phyloP scores from a whole-genome alignment of 2,329 filamentous ascomycete genomes.

The Ceratocystis eucalypticola region DNA sequence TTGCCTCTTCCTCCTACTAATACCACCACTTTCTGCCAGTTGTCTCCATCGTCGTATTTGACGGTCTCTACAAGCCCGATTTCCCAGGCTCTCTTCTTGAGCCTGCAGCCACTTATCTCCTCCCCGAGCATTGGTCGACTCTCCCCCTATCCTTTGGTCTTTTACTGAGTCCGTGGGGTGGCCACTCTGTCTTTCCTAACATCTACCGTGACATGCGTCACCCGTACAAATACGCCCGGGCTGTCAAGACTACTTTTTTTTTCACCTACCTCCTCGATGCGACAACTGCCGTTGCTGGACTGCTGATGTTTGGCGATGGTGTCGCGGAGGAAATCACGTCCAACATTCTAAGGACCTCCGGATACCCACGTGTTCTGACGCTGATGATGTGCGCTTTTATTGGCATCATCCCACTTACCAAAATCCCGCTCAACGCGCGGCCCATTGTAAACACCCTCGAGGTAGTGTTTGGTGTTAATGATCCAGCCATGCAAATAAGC shows the following conservation, averaged over 20 bases:
- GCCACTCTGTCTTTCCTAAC: slow-evolving; percentile 66
- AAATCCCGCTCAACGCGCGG: slow-evolving; percentile 79
- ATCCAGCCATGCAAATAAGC: slow-evolving; percentile 32
- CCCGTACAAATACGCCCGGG: slow-evolving; percentile 64
- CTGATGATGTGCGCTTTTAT: slow-evolving; percentile 74
- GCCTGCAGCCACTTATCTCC: slow-evolving; percentile 65
- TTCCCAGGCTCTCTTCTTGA: slow-evolving; percentile 70
- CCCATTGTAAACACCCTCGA: slow-evolving; percentile 80
- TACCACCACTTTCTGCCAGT: slow-evolving; percentile 36
- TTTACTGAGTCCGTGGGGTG: slow-evolving; percentile 63
- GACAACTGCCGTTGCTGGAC: slow-evolving; percentile 66
- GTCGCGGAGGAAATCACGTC: slow-evolving; percentile 81
- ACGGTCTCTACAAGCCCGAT: slow-evolving; percentile 72
- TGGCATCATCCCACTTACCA: slow-evolving; percentile 85
- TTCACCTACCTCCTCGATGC: slow-evolving; percentile 80
- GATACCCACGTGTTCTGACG: slow-evolving; percentile 62
- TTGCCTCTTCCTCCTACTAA: no score
- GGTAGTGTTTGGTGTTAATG: slow-evolving; percentile 57
- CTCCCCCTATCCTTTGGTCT: slow-evolving; percentile 80
- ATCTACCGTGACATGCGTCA: slow-evolving; percentile 54
- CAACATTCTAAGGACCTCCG: slow-evolving; percentile 63
- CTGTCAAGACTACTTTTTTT: slow-evolving; percentile 65
- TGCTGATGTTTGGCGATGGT: slow-evolving; percentile 89
- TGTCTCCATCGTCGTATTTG: slow-evolving; percentile 66
- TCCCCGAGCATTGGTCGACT: slow-evolving; percentile 75